Evolutionary conservation across 345 rosid species (phyloP).

Genomic region (Leavenworthia alabamica): DNA sequence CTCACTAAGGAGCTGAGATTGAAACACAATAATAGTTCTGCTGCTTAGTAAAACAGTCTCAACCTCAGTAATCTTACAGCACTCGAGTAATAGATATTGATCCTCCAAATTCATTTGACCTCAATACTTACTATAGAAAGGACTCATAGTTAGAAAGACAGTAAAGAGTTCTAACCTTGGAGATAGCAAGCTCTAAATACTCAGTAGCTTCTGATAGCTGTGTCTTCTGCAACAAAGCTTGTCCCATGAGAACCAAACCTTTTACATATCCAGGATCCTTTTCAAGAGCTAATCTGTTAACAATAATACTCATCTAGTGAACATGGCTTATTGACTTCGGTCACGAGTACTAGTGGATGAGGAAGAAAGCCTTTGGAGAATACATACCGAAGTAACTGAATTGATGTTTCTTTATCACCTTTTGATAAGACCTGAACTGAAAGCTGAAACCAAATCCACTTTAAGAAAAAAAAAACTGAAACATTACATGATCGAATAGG

Average conservation of each 20-base stretch:
- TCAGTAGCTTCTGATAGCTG: slow-evolving; percentile 49
- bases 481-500: neutral
- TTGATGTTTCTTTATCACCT: slow-evolving; percentile 46
- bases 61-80: neutral
- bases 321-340: neutral
- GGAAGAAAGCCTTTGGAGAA: neutral
- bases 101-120: neutral
- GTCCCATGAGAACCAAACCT: slow-evolving; percentile 67
- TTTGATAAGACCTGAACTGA: slow-evolving; percentile 53
- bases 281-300: slow-evolving; percentile 59
- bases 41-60: slow-evolving; percentile 5
- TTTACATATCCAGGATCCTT: slow-evolving; percentile 66
- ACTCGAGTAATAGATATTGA: neutral
- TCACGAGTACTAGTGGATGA: neutral
- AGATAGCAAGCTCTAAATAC: slow-evolving; percentile 62
- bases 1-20: slow-evolving; percentile 47
- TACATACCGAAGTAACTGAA: slow-evolving; percentile 51
- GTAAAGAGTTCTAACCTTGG: slow-evolving; percentile 48
- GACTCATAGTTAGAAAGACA: neutral
- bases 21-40: neutral
- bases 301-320: slow-evolving; percentile 11
- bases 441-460: slow-evolving; percentile 48
- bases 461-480: neutral
- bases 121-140: neutral
- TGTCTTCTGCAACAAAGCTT: slow-evolving; percentile 53